These are phyloP conservation scores for Macrolepiota fuliginosa DNA, from an alignment of 768 basidiomycete species.

Conservation along the genomic window DNA sequence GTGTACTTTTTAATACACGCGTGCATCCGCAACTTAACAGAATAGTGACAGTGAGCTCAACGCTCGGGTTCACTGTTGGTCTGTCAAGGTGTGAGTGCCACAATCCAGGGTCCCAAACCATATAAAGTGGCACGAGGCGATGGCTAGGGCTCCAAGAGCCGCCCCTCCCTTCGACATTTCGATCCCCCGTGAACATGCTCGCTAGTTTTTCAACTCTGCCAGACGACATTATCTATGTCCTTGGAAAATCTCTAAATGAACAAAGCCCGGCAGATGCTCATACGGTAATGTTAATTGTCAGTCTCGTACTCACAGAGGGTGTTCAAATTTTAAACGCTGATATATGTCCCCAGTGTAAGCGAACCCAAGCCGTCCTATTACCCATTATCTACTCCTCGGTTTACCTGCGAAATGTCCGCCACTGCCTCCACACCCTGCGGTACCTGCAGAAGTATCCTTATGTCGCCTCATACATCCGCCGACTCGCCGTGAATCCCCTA, in stretches of 20 bases:
- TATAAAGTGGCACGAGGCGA: not conserved
- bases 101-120: not conserved
- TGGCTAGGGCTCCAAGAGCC: not conserved
- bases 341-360: not conserved
- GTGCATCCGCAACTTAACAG: not conserved
- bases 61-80: not conserved
- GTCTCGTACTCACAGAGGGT: not conserved
- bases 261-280: not conserved
- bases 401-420: not conserved
- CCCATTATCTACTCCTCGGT: conserved; percentile 8
- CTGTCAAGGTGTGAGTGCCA: not conserved
- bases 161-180: no score
- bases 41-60: not conserved
- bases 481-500: not conserved
- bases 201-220: not conserved
- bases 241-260: conserved; percentile 1
- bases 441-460: not conserved
- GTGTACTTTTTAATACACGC: not conserved
- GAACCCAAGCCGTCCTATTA: not conserved
- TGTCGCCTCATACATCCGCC: not conserved
- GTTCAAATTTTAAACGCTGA: no score
- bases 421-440: conserved; percentile 1
- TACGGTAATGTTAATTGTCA: conserved; percentile 3
- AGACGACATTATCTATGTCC: conserved; percentile 4
- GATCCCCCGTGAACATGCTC: not conserved